A percentile compares a stretch with the other conserved stretches of the same genome.
These are phyloP conservation scores for Jacaranda mimosifolia DNA, from an alignment of 257 asterid species.

Conservation along the genomic window DNA sequence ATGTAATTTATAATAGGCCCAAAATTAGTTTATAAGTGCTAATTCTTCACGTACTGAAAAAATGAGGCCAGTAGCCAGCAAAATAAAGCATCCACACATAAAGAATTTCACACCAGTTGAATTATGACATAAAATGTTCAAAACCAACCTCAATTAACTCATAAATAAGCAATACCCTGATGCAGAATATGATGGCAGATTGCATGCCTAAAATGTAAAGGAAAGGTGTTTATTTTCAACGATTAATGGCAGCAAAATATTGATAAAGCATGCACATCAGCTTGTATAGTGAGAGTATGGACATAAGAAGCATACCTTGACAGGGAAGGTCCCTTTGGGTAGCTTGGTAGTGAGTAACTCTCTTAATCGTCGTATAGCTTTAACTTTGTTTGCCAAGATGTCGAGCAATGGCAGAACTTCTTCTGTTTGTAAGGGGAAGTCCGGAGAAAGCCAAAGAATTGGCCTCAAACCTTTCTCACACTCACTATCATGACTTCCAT, in stretches of 20 bases:
- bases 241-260: too few relatives aligned
- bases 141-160: neutral
- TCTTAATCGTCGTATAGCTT: conserved; percentile 71
- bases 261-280: too few relatives aligned
- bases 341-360: conserved; percentile 75
- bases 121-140: too few relatives aligned
- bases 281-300: neutral
- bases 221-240: neutral
- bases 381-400: conserved; percentile 79
- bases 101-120: too few relatives aligned
- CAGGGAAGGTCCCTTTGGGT: conserved; percentile 75
- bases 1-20: too few relatives aligned
- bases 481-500: conserved; percentile 60
- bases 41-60: too few relatives aligned
- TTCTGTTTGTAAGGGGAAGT: conserved; percentile 70
- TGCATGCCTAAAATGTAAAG: neutral
- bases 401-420: conserved; percentile 79
- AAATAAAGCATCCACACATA: too few relatives aligned
- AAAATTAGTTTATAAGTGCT: too few relatives aligned
- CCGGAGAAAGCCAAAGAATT: conserved; percentile 74
- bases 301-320: conserved; percentile 58
- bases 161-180: neutral
- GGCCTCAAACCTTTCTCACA: conserved; percentile 82
- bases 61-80: too few relatives aligned
- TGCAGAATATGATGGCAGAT: neutral